These are phyloP conservation scores for Cruciata laevipes DNA, from an alignment of 257 asterid genomes.

Conservation along the genomic window DNA sequence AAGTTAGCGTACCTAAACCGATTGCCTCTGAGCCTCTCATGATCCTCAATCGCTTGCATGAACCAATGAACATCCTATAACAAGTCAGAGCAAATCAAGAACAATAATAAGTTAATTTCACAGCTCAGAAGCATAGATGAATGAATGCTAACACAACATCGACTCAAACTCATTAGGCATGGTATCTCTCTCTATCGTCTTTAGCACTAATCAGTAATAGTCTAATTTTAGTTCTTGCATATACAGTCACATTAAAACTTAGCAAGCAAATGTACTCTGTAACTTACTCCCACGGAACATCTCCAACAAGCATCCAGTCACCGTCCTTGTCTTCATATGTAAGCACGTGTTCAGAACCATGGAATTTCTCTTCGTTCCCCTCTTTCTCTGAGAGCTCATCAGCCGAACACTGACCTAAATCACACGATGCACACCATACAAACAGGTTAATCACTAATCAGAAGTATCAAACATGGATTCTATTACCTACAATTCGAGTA, in stretches of 20 bases:
- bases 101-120: background rate
- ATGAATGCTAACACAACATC: background rate
- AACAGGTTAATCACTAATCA: background rate
- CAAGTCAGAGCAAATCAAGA: constrained; percentile 8
- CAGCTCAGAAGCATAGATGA: background rate
- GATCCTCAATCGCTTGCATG: constrained; percentile 83
- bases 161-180: background rate
- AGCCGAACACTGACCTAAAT: constrained; percentile 49
- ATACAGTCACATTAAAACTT: background rate
- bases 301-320: constrained; percentile 95
- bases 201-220: no score
- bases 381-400: constrained; percentile 43
- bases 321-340: constrained; percentile 77
- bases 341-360: constrained; percentile 60
- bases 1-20: constrained; percentile 54
- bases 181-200: no score
- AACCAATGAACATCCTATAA: constrained; percentile 69
- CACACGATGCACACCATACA: background rate
- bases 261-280: background rate
- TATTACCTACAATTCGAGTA: background rate
- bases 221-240: no score
- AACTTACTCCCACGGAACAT: constrained; percentile 86
- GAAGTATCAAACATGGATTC: background rate
- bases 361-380: constrained; percentile 48
- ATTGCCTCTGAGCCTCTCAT: constrained; percentile 85